Evolutionary conservation across 2,329 filamentous ascomycete genomes (phyloP), one percentile per base, ranked within the genome.

Genomic region (Tolypocladium ophioglossoides): DNA sequence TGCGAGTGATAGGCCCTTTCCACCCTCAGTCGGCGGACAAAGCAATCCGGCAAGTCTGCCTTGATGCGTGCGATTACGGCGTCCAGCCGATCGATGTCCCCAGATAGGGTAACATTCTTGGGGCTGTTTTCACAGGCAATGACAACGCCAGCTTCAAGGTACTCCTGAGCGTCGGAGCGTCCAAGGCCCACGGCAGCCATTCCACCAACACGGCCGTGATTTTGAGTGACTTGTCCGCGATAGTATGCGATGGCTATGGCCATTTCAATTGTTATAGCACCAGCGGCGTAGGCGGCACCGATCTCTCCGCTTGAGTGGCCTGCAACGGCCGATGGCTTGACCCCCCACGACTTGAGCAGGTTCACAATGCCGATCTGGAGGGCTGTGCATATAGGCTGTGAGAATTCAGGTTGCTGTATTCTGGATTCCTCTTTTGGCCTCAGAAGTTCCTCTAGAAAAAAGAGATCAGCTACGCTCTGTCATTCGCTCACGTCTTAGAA

Each of bases 381-480:
- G 0, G 78, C 78, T 0, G 78, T 81, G 52, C 74, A 80, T 1
- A 79, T 60, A 0, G 79, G 75, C 57, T 82, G 79, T 0, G 74
- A 71, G 24, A 79, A 58, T 4, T 70, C 67, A 0, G 75, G 70
- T 20, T 68, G 59, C 10, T 69, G 41, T 0, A 77, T 59, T 3
- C 61, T 2, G 64, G 67, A 54, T 65, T 49, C 35, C 16, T 51
- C 39, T 20, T 51, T 20, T 6, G 39, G 40, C 1, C 18, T 7
- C n/a, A 30, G 46, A 22, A 75, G 67, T 53, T 72, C 64, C 46
- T 50, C 32, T 51, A 41, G 53, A 16, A 0, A 11, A 1, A 5
- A 4, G 8, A 5, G 3, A 12, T 46, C 10, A 46, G 24, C 41
- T 46, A 5, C 14, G 24, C 8, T 46, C 12, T 18, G 6, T 10